A percentile compares a stretch with the other conserved stretches of the same genome.
phyloP scores from a whole-genome alignment of 192 early-diverging fungal species.

The Entomortierella lignicola region DNA sequence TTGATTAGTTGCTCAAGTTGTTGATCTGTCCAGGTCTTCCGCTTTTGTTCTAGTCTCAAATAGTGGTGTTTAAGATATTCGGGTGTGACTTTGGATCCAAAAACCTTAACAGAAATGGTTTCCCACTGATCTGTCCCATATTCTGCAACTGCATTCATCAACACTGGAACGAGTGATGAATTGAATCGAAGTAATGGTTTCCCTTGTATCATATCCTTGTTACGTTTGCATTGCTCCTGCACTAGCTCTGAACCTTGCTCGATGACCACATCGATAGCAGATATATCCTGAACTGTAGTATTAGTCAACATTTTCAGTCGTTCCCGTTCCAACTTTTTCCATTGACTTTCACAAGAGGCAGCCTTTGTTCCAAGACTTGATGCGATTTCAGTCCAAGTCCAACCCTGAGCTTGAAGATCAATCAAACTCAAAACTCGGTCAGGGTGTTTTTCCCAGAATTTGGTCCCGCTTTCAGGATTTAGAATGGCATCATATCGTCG shows the following conservation, averaged over 20 bases:
- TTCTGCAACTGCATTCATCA: constrained; percentile 10
- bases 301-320: not conserved
- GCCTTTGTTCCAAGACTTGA: constrained; percentile 17
- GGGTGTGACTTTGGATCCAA: not conserved
- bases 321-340: constrained; percentile 11
- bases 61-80: constrained; percentile 14
- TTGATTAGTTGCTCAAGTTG: not conserved
- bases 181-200: not conserved
- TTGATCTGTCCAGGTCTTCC: constrained; percentile 10
- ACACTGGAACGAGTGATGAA: not conserved
- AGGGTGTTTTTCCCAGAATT: constrained; percentile 17
- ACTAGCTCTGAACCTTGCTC: too few relatives aligned
- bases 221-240: too few relatives aligned
- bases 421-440: not conserved
- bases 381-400: constrained; percentile 18
- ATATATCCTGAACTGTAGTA: too few relatives aligned
- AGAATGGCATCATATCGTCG: constrained; percentile 23
- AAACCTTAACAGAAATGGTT: constrained; percentile 1
- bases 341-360: constrained; percentile 24
- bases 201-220: too few relatives aligned
- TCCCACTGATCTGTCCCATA: constrained; percentile 26
- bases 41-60: constrained; percentile 5
- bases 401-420: not conserved
- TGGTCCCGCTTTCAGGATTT: not conserved
- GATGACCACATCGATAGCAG: too few relatives aligned